Base-by-base conservation (phyloP, 441 rosid genomes). In the Erodium texanum region DNA sequence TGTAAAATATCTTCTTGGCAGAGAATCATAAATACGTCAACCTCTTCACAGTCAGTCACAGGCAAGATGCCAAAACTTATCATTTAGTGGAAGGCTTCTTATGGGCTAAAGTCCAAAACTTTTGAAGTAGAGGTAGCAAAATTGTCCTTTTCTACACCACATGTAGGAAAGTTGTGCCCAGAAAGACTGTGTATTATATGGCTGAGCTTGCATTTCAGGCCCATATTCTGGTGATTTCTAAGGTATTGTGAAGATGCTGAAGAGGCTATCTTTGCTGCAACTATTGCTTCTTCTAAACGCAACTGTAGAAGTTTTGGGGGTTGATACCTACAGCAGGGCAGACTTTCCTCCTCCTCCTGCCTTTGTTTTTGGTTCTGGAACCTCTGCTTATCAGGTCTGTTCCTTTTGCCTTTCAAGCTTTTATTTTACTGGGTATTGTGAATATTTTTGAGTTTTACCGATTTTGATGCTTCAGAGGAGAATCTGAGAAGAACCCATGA, bases 361-460 rank as follows among this genome's bases (percentile, higher is more conserved):
- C 58, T 50, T 50, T 16, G 58, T 50, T 50, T 50, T 50, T 50
- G 58, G 58, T 50, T 50, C 58, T 14, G 58, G 58, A 16, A 50
- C 58, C 58, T 50, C 58, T n/a, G 58, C 58, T 3, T 50, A 50
- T 50, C 58, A 50, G 58, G 58, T 50, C 20, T 50, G 58, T n/a
- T 50, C 5, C 0, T 16, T 52, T 16, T 52, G 9, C 7, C 2
- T 52, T 16, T 50, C 3, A 14, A 41, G 48, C 48, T 41, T 48
- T 48, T 12, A 4, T 15, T 16, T 52, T n/a, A n/a, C 10, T 52
- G 59, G n/a, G 20, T 52, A 14, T 52, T 4, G 59, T 16, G 59
- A 5, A 32, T 32, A 7, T 4, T 32, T 32, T 32, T 32, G 36
- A 32, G 5, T 52, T 18, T 52, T 52, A n/a, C 8, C 5, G 59